phyloP scores from a whole-genome alignment of 768 basidiomycete species.

The Pleurotus cornucopiae region DNA sequence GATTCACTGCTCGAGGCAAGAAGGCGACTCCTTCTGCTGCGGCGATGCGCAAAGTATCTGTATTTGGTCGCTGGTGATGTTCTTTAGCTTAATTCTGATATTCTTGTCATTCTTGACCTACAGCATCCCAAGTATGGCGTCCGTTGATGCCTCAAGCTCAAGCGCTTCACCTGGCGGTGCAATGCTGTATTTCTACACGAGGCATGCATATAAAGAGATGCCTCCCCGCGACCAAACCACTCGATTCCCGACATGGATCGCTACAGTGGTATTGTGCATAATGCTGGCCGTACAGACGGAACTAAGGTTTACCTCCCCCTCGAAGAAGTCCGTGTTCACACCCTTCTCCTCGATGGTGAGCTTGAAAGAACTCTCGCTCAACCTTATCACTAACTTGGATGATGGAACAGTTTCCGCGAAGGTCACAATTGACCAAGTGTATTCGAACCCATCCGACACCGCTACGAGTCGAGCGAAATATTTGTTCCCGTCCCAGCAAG shows the following conservation, averaged over 20 bases:
- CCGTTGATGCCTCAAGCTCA: too few relatives aligned
- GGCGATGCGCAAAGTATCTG: too few relatives aligned
- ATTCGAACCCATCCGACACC: slow-evolving; percentile 29
- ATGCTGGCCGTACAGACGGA: slow-evolving; percentile 15
- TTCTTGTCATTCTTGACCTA: too few relatives aligned
- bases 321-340: slow-evolving; percentile 35
- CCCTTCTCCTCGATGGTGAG: slow-evolving; percentile 40
- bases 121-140: too few relatives aligned
- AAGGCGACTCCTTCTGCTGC: too few relatives aligned
- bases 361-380: background rate
- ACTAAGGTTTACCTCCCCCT: slow-evolving; percentile 30
- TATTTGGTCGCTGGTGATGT: too few relatives aligned
- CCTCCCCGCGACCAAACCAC: too few relatives aligned
- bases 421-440: slow-evolving; percentile 36
- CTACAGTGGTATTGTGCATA: slow-evolving; percentile 27
- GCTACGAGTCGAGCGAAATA: slow-evolving; percentile 46
- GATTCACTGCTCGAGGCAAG: too few relatives aligned
- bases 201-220: too few relatives aligned
- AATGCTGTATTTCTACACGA: too few relatives aligned
- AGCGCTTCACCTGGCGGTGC: too few relatives aligned
- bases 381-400: background rate
- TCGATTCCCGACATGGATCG: background rate
- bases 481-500: slow-evolving; percentile 56
- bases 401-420: slow-evolving; percentile 35
- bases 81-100: too few relatives aligned